Base-by-base conservation (phyloP, 805 yeast genomes). In the Lipomyces kockii region DNA sequence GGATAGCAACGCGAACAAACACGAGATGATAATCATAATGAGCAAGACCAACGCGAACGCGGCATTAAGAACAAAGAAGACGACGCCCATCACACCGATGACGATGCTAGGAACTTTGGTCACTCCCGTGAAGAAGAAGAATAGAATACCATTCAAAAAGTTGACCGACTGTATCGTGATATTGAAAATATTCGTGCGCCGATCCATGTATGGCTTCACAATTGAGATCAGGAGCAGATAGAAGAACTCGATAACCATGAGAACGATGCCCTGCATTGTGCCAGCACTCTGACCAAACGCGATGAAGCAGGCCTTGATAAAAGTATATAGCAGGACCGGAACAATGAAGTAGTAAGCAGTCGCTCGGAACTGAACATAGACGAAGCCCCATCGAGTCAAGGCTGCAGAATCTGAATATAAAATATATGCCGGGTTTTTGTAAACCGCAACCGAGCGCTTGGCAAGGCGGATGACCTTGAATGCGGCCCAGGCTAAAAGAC, bases 141-240 rank as follows among this genome's bases (percentile, higher is more conserved):
- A 95, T 81, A 95, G 89, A 55, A 94, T 79, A 0, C 97, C 85
- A 78, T 95, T 95, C 75, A 94, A 79, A 65, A 92, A 84, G 76
- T 87, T 90, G 72, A 95, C 87, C 58, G 90, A 84, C 51, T 91
- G 88, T 73, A 94, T 91, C 59, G 90, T 84, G 73, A 95, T 94
- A 80, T 93, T 94, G 85, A 92, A 91, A n/a, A 87, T 88, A 74
- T 95, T 95, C 43, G 98, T 93, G 80, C 97, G 85, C 79, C 89
- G 92, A 80, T 95, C 98, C 93, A 95, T 88, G 78, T 86, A 95
- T 11, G 99, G 99, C 78, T 95, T 86, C 65, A 84, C 80, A 84
- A 86, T 85, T 75, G 92, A 88, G 34, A 92, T 74, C 0, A 82
- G 81, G 46, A 84, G 84, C 69, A 90, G 86, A 79, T 89, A 92